Evolutionary conservation across 2,329 filamentous ascomycete genomes (phyloP), one percentile per base, ranked within the genome.

Genomic region (Raffaelea albimanens): DNA sequence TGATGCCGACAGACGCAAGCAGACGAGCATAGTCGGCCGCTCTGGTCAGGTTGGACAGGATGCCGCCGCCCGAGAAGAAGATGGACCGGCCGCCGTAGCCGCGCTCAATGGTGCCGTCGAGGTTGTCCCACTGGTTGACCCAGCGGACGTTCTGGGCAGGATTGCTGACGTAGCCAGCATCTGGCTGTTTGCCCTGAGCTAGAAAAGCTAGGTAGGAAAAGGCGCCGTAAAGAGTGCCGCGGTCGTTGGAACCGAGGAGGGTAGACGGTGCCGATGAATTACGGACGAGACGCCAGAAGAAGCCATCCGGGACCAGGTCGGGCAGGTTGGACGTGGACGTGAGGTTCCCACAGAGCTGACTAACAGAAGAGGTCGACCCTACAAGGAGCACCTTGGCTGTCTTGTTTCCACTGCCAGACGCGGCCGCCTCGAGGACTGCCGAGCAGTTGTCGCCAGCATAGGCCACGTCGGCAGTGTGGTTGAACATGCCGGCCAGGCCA

Each of bases 111-210:
- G 71, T 78, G 13, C 82, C 74, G 49, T 82, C 74, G 59, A 86
- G 66, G 53, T 87, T 85, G 58, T 87, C 81, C 83, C 83, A 87
- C 53, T 87, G 75, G 56, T 87, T 86, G 0, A 78, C 73, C 83
- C 82, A 86, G 53, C 83, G 72, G 39, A 87, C 74, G 0, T 75
- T 75, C 0, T 75, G 78, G 48, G 72, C 69, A 0, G 81, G 80
- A 52, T 75, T 83, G 9, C 70, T 72, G 2, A 70, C 63, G 42
- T 71, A 70, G 4, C 70, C 59, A 0, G 71, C 67, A 1, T 67
- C 54, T 0, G 69, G 68, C 50, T 78, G 66, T 41, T 80, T 73
- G 21, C 71, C 75, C 58, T 80, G 80, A 1, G 73, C 77, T n/a
- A 87, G 66, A 59, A 75, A 70, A 2, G 77, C 80, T 10, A 87